Evolutionary conservation across 495 filamentous ascomycete genomes (phyloP).

Genomic region (Platismatia glauca): DNA sequence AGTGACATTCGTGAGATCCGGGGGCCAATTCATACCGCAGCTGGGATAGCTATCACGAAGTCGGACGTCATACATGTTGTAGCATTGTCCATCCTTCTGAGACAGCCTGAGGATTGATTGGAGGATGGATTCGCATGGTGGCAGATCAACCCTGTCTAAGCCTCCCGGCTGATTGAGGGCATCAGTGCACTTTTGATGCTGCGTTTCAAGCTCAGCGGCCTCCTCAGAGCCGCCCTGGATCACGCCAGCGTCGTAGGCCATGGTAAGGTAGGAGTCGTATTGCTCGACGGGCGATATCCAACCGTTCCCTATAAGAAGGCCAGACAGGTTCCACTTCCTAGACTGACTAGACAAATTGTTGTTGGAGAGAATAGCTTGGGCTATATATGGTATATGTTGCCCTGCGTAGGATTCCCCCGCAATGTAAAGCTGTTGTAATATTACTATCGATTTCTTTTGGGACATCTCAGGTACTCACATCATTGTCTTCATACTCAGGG

Average conservation of each 20-base stretch:
- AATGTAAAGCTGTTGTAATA: conserved; percentile 65
- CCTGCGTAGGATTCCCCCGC: conserved; percentile 95
- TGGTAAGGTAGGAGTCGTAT: conserved; percentile 79
- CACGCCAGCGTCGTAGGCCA: conserved; percentile 64
- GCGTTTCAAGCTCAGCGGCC: conserved; percentile 57
- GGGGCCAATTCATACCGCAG: conserved; percentile 96
- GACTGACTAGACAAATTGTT: conserved; percentile 43
- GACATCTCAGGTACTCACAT: conserved; percentile 57
- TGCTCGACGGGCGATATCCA: conserved; percentile 90
- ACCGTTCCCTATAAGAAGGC: conserved; percentile 89
- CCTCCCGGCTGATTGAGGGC: conserved; percentile 43
- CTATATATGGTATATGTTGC: conserved; percentile 95
- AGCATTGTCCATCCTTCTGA: conserved; percentile 49
- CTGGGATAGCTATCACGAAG: conserved; percentile 60
- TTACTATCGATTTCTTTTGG: conserved; percentile 15
- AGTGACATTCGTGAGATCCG: conserved; percentile 64
- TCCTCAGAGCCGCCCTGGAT: conserved; percentile 54
- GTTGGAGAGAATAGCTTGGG: conserved; percentile 74
- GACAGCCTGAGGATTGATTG: conserved; percentile 57
- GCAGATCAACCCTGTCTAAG: conserved; percentile 54
- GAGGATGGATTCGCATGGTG: conserved; percentile 65
- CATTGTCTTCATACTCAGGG: conserved; percentile 85
- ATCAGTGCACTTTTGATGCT: conserved; percentile 57
- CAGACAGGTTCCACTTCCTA: conserved; percentile 67
- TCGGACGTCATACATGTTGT: conserved; percentile 94